Evolutionary conservation across 495 filamentous ascomycete genomes (phyloP).

Genomic region (Astrothelium subdiscretum): DNA sequence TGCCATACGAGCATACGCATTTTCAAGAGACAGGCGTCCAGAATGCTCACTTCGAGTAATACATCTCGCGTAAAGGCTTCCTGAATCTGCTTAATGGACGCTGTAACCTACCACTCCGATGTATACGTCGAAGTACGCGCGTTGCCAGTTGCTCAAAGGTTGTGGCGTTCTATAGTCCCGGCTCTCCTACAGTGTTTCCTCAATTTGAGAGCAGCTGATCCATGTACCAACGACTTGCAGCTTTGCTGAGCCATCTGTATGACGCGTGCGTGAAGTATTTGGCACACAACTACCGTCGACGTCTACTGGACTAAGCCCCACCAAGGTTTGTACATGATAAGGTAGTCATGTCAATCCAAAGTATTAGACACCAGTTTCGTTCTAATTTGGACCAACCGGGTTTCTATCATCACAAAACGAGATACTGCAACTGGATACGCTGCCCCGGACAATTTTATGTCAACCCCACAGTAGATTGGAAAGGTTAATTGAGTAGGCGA

Average conservation of each 20-base stretch:
- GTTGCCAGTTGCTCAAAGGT: neutral
- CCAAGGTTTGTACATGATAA: no score
- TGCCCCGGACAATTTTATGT: no score
- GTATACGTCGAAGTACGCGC: neutral
- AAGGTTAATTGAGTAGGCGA: no score
- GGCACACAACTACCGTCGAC: no score
- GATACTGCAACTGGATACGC: no score
- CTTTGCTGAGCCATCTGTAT: neutral
- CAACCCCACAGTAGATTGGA: no score
- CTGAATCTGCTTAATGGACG: neutral
- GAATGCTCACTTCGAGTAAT: neutral
- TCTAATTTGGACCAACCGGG: no score
- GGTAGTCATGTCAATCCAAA: no score
- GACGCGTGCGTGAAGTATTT: neutral
- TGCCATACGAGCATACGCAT: neutral
- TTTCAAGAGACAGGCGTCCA: neutral
- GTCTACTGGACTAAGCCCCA: no score
- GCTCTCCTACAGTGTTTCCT: neutral
- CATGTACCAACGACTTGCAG: neutral
- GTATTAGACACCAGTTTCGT: no score
- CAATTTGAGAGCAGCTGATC: neutral
- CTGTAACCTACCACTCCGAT: neutral
- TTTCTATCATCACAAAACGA: no score
- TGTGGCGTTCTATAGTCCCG: neutral
- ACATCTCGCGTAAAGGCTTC: neutral